A percentile compares a stretch with the other conserved stretches of the same genome.
These are phyloP conservation scores for Eurotiales sp. DNA, from an alignment of 2,329 filamentous ascomycete genomes.

Conservation along the genomic window DNA sequence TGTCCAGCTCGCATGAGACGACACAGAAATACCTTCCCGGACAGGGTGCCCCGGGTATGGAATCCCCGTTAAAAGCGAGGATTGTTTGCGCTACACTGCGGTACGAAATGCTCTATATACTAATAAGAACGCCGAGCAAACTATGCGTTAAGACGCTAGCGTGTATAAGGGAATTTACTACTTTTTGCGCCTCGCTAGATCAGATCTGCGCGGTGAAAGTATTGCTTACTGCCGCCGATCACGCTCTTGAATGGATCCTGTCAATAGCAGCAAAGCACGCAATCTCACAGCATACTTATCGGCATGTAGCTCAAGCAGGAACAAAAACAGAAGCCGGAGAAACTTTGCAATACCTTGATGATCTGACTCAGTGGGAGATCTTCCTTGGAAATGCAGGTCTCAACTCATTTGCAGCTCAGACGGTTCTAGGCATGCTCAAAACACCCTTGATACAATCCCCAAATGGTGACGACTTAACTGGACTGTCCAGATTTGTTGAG, in stretches of 20 bases:
- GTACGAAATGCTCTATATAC: constrained; percentile 12
- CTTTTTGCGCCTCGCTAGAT: constrained; percentile 2
- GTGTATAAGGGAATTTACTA: constrained; percentile 6
- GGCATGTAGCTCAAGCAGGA: constrained; percentile 7
- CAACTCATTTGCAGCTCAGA: constrained; percentile 69
- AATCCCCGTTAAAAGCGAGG: constrained; percentile 52
- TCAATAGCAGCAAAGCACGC: constrained; percentile 14
- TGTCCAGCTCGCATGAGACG: constrained; percentile 67
- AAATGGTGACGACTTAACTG: constrained; percentile 2
- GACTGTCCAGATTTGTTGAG: constrained; percentile 53
- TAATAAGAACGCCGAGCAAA: constrained; percentile 7
- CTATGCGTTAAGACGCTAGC: not conserved
- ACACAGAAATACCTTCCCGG: constrained; percentile 70
- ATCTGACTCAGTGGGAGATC: constrained; percentile 65
- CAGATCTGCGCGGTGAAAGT: constrained; percentile 6
- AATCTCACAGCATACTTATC: not conserved
- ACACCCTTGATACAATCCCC: constrained; percentile 10
- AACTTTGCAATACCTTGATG: constrained; percentile 40
- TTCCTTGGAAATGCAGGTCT: constrained; percentile 64
- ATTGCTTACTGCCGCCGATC: constrained; percentile 4
- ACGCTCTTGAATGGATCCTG: constrained; percentile 10
- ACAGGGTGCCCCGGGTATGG: constrained; percentile 25
- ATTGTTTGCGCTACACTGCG: constrained; percentile 48
- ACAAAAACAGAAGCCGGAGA: not conserved
- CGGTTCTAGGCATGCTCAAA: constrained; percentile 46